Evolutionary conservation across 371 early-diverging fungal genomes (phyloP).

Genomic region (Mortierella polycephala): DNA sequence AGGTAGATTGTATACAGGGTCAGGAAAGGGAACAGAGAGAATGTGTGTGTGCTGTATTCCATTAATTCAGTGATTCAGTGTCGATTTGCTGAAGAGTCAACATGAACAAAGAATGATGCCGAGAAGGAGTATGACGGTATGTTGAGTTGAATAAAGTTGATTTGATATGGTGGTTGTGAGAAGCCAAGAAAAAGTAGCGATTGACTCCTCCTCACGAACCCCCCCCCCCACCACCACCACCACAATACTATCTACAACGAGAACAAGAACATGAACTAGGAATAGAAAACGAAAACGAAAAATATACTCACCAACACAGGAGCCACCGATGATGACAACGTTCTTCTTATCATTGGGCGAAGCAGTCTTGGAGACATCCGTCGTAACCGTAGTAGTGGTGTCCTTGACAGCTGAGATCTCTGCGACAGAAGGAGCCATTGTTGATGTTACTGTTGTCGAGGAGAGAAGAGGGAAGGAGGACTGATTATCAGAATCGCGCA

Average conservation of each 20-base stretch:
- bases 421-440: conserved; percentile 7
- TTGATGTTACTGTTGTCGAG: background rate
- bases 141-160: no score
- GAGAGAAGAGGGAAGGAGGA: background rate
- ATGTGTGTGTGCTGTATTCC: no score
- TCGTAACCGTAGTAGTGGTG: background rate
- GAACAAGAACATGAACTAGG: background rate
- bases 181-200: no score
- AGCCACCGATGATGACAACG: conserved; percentile 66
- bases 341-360: conserved; percentile 53
- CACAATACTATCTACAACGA: no score
- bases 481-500: background rate
- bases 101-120: no score
- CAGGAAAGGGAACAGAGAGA: background rate
- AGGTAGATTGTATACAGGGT: background rate
- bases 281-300: background rate
- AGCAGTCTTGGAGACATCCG: background rate
- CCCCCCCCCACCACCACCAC: no score
- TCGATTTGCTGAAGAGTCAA: no score
- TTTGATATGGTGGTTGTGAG: no score
- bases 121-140: no score
- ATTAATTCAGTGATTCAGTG: no score
- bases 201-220: no score
- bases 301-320: conserved; percentile 57
- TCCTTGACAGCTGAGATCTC: background rate